phyloP scores from a whole-genome alignment of 345 rosid genomes.

The Boechera retrofracta region DNA sequence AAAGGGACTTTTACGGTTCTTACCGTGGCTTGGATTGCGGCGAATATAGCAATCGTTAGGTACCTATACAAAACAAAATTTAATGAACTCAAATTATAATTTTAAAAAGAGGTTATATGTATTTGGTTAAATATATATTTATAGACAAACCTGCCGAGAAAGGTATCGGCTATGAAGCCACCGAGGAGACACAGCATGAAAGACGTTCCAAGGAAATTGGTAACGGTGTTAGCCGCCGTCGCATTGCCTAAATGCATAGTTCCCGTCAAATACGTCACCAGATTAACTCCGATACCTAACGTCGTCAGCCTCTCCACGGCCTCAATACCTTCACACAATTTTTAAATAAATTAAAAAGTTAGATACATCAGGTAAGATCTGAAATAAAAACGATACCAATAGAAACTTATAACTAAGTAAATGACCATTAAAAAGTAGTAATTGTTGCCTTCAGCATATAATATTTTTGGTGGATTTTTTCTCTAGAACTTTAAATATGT shows the following conservation, averaged over 20 bases:
- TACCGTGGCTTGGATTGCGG: constrained; percentile 81
- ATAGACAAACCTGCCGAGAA: constrained; percentile 80
- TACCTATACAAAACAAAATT: constrained; percentile 54
- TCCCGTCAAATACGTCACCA: constrained; percentile 89
- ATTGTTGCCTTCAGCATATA: neutral
- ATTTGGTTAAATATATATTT: neutral
- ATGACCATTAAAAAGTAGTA: neutral
- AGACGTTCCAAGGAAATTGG: constrained; percentile 93
- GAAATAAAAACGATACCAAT: neutral
- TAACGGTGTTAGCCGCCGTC: constrained; percentile 79
- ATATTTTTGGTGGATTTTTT: neutral
- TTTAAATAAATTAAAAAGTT: neutral
- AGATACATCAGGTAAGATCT: neutral
- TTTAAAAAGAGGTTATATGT: neutral
- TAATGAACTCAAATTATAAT: neutral
- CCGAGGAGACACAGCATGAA: constrained; percentile 96
- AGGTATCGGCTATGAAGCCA: constrained; percentile 93
- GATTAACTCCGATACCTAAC: constrained; percentile 87
- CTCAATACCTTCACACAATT: constrained; percentile 63
- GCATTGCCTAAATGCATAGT: constrained; percentile 96
- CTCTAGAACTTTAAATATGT: neutral
- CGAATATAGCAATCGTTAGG: constrained; percentile 86
- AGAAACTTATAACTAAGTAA: constrained; percentile 6
- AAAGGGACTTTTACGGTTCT: constrained; percentile 29
- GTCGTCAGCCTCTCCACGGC: constrained; percentile 89